Percentiles rank a stretch among this genome's conserved stretches.
Conservation (phyloP, 1,284 basidiomycete genomes). For the Pterulicium gracile region DNA sequence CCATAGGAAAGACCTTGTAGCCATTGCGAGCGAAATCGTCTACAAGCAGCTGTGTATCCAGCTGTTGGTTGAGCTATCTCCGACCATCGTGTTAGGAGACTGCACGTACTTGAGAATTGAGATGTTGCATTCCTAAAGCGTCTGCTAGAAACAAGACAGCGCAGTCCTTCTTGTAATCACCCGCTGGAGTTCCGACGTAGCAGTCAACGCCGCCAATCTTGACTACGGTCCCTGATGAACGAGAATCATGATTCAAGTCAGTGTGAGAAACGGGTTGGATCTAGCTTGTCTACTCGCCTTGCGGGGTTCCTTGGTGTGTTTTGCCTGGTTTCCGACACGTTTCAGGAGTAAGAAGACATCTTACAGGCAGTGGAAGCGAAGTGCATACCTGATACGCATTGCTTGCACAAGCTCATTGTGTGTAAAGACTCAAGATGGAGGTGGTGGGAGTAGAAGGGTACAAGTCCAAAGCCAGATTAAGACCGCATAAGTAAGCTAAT, state of each 20-base stretch:
- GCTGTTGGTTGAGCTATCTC: neutral
- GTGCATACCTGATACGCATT: constrained; percentile 34
- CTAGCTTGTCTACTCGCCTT: too few relatives aligned
- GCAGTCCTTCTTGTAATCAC: constrained; percentile 30
- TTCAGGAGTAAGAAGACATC: neutral
- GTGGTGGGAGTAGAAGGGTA: neutral
- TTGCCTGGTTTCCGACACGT: constrained; percentile 28
- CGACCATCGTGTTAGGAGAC: too few relatives aligned
- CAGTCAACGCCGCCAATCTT: constrained; percentile 24
- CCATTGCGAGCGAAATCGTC: constrained; percentile 42
- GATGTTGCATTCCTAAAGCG: constrained; percentile 32
- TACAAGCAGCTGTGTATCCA: constrained; percentile 21
- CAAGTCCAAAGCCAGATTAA: too few relatives aligned
- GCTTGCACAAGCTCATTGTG: constrained; percentile 41
- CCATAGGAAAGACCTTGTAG: constrained; percentile 23
- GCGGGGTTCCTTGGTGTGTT: constrained; percentile 42
- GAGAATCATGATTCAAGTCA: too few relatives aligned
- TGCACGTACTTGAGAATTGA: constrained; percentile 31
- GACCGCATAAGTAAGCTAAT: too few relatives aligned
- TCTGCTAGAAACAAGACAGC: constrained; percentile 34
- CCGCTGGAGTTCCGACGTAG: constrained; percentile 27
- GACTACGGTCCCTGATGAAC: constrained; percentile 16
- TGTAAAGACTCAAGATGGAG: neutral
- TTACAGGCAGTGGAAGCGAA: too few relatives aligned
- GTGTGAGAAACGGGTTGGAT: too few relatives aligned